Conservation (phyloP, 495 filamentous ascomycete species). For the Xylaria cubensis region DNA sequence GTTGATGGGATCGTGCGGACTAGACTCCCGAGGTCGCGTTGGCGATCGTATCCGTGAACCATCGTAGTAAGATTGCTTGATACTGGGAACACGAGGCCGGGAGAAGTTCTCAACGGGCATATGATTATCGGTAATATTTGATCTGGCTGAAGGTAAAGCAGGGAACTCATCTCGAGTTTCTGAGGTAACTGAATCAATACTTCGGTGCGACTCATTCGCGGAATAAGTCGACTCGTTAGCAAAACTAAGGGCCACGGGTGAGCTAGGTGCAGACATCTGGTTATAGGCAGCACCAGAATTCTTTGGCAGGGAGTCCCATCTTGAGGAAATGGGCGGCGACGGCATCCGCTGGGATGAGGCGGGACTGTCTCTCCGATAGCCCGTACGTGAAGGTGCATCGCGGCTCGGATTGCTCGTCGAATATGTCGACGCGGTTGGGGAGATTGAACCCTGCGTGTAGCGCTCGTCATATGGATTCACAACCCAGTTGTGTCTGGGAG, state of each 20-base stretch:
- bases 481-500: conserved; percentile 29
- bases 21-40: conserved; percentile 39
- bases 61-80: conserved; percentile 49
- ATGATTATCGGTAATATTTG: conserved; percentile 37
- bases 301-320: conserved; percentile 52
- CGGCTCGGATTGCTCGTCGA: conserved; percentile 30
- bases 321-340: conserved; percentile 46
- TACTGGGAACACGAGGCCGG: conserved; percentile 56
- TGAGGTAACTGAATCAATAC: conserved; percentile 31
- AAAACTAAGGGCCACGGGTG: conserved; percentile 30
- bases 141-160: conserved; percentile 32
- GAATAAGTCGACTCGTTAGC: conserved; percentile 33
- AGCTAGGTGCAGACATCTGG: conserved; percentile 32
- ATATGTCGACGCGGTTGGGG: conserved; percentile 30
- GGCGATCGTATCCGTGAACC: conserved; percentile 40
- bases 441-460: conserved; percentile 18
- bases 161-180: conserved; percentile 41
- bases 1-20: conserved; percentile 40
- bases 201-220: conserved; percentile 34
- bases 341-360: conserved; percentile 34
- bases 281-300: conserved; percentile 28
- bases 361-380: conserved; percentile 31
- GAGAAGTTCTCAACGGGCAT: conserved; percentile 59
- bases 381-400: conserved; percentile 35
- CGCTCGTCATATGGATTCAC: conserved; percentile 30